phyloP scores from a whole-genome alignment of 1,284 basidiomycete genomes.

The Microbotryomycetes sp. region DNA sequence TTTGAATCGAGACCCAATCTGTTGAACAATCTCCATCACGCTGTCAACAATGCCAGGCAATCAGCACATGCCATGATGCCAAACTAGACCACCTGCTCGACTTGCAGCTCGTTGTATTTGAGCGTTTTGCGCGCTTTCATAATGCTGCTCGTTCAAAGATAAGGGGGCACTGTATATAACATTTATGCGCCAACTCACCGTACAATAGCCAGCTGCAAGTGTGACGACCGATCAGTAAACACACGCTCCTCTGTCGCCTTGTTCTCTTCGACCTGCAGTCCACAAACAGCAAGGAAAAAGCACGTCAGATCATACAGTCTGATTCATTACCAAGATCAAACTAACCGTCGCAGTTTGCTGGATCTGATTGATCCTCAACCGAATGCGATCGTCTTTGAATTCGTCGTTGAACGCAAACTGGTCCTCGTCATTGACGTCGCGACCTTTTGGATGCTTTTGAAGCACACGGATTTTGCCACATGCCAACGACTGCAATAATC shows the following conservation, averaged over 20 bases:
- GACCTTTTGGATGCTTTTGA: slow-evolving; percentile 67
- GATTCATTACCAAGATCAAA: slow-evolving; percentile 16
- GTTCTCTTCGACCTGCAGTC: slow-evolving; percentile 68
- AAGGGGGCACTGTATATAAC: too few species aligned
- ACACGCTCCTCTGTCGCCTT: slow-evolving; percentile 74
- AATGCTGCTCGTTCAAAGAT: slow-evolving; percentile 44
- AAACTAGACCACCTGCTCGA: too few species aligned
- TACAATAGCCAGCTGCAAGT: slow-evolving; percentile 88
- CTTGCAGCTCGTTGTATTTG: slow-evolving; percentile 60
- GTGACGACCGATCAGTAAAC: slow-evolving; percentile 74
- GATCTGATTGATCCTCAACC: slow-evolving; percentile 91
- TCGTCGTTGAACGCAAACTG: slow-evolving; percentile 71
- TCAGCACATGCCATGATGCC: too few species aligned
- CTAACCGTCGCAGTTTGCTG: slow-evolving; percentile 82
- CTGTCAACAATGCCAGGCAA: slow-evolving; percentile 12
- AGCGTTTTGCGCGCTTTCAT: slow-evolving; percentile 88
- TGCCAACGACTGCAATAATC: slow-evolving; percentile 85
- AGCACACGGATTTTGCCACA: slow-evolving; percentile 85
- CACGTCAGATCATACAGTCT: neutral
- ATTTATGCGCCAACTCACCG: too few species aligned
- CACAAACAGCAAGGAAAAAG: neutral
- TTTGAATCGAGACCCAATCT: slow-evolving; percentile 67
- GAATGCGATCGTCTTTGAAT: slow-evolving; percentile 70
- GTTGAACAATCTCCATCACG: slow-evolving; percentile 48
- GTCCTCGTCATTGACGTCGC: slow-evolving; percentile 71